These are phyloP conservation scores for Psidium guajava DNA, from an alignment of 345 rosid genomes.

Conservation along the genomic window DNA sequence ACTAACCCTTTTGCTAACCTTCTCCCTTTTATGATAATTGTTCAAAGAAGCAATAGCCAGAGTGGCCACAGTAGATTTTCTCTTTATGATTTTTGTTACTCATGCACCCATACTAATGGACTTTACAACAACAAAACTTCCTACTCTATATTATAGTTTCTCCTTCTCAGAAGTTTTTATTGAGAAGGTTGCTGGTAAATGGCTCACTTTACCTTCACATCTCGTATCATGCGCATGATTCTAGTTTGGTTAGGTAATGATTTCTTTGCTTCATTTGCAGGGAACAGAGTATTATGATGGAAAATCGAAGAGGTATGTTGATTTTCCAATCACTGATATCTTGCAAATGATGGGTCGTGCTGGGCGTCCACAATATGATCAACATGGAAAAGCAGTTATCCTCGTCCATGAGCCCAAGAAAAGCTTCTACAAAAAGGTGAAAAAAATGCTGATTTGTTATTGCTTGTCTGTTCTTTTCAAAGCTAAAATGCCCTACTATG, in stretches of 20 bases:
- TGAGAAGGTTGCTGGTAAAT: neutral
- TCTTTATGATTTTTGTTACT: neutral
- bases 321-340: conserved; percentile 92
- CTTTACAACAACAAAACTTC: neutral
- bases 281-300: conserved; percentile 97
- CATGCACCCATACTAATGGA: neutral
- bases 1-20: neutral
- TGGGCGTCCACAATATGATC: conserved; percentile 98
- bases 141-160: neutral
- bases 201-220: neutral
- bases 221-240: neutral
- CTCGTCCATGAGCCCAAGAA: conserved; percentile 99
- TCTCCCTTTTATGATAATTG: neutral
- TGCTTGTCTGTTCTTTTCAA: neutral
- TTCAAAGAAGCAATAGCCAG: neutral
- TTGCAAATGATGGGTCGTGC: conserved; percentile 99
- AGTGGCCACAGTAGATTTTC: neutral
- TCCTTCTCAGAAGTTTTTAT: neutral
- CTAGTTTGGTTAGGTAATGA: neutral
- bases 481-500: neutral
- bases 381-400: conserved; percentile 97
- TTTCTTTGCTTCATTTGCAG: conserved; percentile 23
- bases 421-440: conserved; percentile 94
- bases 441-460: neutral
- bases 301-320: conserved; percentile 91